Evolutionary conservation across 208 protist genomes (phyloP).

Genomic region (Leishmania guyanensis): DNA sequence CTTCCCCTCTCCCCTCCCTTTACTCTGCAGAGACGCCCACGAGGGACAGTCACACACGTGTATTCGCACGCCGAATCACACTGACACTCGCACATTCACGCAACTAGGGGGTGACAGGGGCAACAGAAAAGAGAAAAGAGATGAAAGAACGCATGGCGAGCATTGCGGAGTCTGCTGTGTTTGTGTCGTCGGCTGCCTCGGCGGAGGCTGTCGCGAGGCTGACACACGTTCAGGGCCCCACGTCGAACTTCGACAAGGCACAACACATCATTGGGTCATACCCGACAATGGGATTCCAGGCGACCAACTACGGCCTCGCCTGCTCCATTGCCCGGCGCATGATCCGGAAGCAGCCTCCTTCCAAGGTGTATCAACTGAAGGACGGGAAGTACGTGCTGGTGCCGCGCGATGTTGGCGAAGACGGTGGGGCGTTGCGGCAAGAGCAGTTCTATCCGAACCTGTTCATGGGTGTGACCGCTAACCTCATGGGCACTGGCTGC

Average conservation of each 20-base stretch:
- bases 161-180: conserved; percentile 54
- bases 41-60: conserved; percentile 8
- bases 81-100: not conserved
- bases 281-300: conserved; percentile 74
- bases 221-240: conserved; percentile 46
- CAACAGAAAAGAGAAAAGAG: not conserved
- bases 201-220: conserved; percentile 26
- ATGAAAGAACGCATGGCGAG: conserved; percentile 38
- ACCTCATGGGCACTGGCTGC: conserved; percentile 84
- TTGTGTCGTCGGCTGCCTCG: conserved; percentile 42
- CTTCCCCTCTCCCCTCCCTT: conserved; percentile 19
- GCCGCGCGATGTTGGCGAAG: conserved; percentile 20
- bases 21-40: conserved; percentile 3
- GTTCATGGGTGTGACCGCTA: conserved; percentile 79
- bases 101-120: not conserved
- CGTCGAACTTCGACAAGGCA: conserved; percentile 31
- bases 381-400: conserved; percentile 65
- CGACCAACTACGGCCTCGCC: conserved; percentile 66
- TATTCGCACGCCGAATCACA: not conserved
- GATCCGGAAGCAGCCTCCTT: conserved; percentile 58
- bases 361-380: conserved; percentile 45
- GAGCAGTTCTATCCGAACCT: conserved; percentile 52
- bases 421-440: conserved; percentile 8
- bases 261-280: conserved; percentile 39
- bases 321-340: conserved; percentile 51